Base-by-base conservation (phyloP, 2,329 filamentous ascomycete genomes). In the Aspergillus carbonarius region DNA sequence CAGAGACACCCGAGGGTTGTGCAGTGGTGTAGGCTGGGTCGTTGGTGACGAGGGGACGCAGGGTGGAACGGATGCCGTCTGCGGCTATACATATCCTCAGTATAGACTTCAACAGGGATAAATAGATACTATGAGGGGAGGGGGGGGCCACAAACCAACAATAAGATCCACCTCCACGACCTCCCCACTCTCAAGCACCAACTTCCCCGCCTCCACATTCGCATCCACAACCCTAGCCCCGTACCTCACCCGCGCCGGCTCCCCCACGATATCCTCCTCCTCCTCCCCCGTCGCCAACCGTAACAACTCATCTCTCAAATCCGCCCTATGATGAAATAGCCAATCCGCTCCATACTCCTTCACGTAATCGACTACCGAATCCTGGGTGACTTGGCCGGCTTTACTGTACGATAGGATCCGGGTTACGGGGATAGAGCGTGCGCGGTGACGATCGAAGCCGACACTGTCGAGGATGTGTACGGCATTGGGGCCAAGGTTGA, bases 61-160 rank as follows among this genome's bases (percentile, higher is more conserved):
- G 32, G n/a, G 52, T 57, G n/a, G 58, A 60, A 37, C 34, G 46
- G 40, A 60, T 57, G 13, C 58, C 58, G 35, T 60, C 58, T 5
- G 58, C 58, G 20, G 39, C 58, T 44, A 27, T 10, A 2, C 3
- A 42, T 15, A 46, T 17, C 8, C 5, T 27, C 44, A 30, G 10
- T 40, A 5, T 27, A 30, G 7, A 48, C 9, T 4, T 7, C 5
- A 10, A 15, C 13, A 18, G 4, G 6, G 18, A 44, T 13, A 13
- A 25, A 27, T 8, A 9, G 4, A 9, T 30, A 30, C 4, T 32
- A 32, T 32, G n/a, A 32, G 13, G 20, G 9, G 10, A 32, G n/a
- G 7, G 39, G 13, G 4, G 15, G 17, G 50, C 3, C n/a, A 48
- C 54, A 20, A 17, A 56, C 54, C 54, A 23, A 56, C 6, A 6